Base-by-base conservation (phyloP, 306 rosid species). In the Lotus japonicus region DNA sequence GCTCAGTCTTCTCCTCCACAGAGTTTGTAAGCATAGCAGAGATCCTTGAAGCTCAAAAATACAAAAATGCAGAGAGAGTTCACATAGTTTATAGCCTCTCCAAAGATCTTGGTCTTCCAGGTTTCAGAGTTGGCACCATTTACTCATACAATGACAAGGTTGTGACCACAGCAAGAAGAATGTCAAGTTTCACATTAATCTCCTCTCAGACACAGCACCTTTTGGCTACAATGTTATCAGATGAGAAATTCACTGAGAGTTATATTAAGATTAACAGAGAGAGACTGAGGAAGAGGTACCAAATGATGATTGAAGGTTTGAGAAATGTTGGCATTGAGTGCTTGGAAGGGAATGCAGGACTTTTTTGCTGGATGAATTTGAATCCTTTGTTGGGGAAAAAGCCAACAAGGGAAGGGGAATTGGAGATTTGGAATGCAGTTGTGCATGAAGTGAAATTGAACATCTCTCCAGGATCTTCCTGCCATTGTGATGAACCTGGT, bases 61-160 rank as follows among this genome's bases (percentile, higher is more conserved):
- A 81, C 76, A 76, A 81, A 21, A 16, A 81, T 38, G 44, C 96
- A 2, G 94, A 92, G 15, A 80, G 97, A 19, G 94, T 88, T 28
- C 98, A 92, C 84, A 82, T 92, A 46, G 98, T 92, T 9, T 92
- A 92, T 11, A 90, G 98, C 12, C 96, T 92, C 60, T 92, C 98
- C 0, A 92, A 92, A 17, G 98, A 92, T 52, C 97, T 92, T 3
- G 98, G 98, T 2, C 94, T 92, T 14, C 98, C 98, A 0, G 98
- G 98, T 3, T 92, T 92, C 23, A 53, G 98, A 23, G 84, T 92
- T 13, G 98, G 98, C 16, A 89, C 94, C 6, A 64, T 90, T 38
- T 92, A 92, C 31, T 90, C 98, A 0, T 92, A 92, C 87, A 92
- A 90, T 4, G 90, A 90, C 35, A 68, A 75, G 16, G 97, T 92